These are phyloP conservation scores for Aureobasidium musti DNA, from an alignment of 2,329 filamentous ascomycete species.

Conservation along the genomic window DNA sequence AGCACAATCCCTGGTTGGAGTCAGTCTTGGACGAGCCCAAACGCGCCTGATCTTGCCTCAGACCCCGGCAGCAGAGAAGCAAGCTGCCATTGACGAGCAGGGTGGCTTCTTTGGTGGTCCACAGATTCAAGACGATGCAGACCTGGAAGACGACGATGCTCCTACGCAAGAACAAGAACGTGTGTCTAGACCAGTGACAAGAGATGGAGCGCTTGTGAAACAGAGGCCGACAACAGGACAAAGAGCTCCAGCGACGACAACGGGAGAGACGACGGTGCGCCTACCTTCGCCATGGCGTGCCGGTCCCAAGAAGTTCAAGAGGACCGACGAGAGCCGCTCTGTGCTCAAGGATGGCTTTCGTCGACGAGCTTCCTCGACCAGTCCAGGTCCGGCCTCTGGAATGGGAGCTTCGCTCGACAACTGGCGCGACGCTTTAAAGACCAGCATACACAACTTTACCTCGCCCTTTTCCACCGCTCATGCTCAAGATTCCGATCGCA, in stretches of 20 bases:
- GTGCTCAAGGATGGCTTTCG: conserved; percentile 45
- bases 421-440: conserved; percentile 37
- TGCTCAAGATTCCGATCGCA: conserved; percentile 30
- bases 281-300: conserved; percentile 52
- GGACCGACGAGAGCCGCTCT: conserved; percentile 42
- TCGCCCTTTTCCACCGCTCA: conserved; percentile 35
- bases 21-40: conserved; percentile 61
- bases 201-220: background rate
- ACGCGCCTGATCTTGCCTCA: conserved; percentile 58
- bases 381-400: background rate
- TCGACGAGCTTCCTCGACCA: conserved; percentile 44
- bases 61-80: conserved; percentile 62
- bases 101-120: conserved; percentile 52
- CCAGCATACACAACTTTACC: conserved; percentile 37
- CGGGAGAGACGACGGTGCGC: conserved; percentile 30
- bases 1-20: conserved; percentile 54
- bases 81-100: conserved; percentile 54
- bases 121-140: conserved; percentile 27
- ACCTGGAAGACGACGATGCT: conserved; percentile 29
- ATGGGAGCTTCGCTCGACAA: conserved; percentile 31
- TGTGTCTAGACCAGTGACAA: conserved; percentile 11
- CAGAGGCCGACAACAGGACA: conserved; percentile 8
- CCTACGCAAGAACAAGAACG: conserved; percentile 25
- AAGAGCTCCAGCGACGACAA: conserved; percentile 4
- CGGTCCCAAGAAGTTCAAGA: conserved; percentile 43